phyloP scores from a whole-genome alignment of 2,329 filamentous ascomycete genomes.

The Stachybotrys chlorohalonatus region DNA sequence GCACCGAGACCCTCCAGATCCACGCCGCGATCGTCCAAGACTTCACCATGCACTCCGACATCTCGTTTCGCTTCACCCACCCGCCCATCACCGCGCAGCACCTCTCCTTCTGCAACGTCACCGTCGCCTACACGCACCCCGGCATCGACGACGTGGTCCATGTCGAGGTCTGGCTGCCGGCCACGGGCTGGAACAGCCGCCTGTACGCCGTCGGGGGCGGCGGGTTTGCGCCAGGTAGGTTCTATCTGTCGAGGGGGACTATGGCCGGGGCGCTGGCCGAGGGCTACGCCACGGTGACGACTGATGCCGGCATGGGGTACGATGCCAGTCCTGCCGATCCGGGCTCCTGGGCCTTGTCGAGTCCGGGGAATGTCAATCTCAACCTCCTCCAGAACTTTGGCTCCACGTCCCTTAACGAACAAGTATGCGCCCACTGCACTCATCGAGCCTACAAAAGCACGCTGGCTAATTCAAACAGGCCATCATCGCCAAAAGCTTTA shows the following conservation, averaged over 20 bases:
- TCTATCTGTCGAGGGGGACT: neutral
- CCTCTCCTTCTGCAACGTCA: conserved; percentile 9
- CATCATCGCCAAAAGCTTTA: conserved; percentile 34
- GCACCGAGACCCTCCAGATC: neutral
- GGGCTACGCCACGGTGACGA: conserved; percentile 9
- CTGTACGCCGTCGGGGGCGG: conserved; percentile 8
- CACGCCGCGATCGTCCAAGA: neutral
- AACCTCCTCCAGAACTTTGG: conserved; percentile 21
- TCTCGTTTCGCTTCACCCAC: neutral
- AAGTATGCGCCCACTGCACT: neutral
- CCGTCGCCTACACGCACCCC: conserved; percentile 4
- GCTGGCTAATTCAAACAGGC: neutral
- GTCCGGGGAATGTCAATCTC: conserved; percentile 4
- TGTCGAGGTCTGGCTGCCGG: conserved; percentile 9
- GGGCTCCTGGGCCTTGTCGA: conserved; percentile 4
- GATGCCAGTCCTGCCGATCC: neutral
- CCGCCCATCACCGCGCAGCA: neutral
- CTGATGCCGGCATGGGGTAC: conserved; percentile 9
- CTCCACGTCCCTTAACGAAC: conserved; percentile 3
- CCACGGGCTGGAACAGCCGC: conserved; percentile 6
- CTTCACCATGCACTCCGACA: neutral
- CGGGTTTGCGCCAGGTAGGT: conserved; percentile 5
- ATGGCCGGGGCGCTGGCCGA: neutral
- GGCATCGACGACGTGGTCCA: conserved; percentile 6
- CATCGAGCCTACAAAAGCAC: neutral